phyloP scores from a whole-genome alignment of 192 early-diverging fungal species.

The Chytriomyces confervae region DNA sequence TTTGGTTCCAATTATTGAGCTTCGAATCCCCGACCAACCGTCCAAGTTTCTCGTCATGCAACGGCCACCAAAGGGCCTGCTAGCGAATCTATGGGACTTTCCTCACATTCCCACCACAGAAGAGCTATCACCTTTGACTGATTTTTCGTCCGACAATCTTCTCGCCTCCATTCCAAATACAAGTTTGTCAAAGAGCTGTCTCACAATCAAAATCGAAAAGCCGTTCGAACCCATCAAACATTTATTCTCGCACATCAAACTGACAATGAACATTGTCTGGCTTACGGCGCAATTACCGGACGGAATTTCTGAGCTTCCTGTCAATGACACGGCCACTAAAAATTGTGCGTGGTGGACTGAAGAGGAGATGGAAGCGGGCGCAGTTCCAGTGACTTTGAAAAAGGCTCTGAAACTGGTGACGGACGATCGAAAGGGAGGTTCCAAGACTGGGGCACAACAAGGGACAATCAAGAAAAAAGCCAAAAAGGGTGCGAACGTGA shows the following conservation, averaged over 20 bases:
- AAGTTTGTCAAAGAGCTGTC: no score
- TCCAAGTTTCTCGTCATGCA: constrained; percentile 62
- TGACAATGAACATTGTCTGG: constrained; percentile 42
- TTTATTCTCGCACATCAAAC: constrained; percentile 71
- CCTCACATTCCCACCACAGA: constrained; percentile 48
- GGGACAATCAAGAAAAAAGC: not conserved
- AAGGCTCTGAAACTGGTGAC: constrained; percentile 62
- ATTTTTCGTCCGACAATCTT: not conserved
- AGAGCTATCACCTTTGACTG: no score
- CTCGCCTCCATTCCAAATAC: constrained; percentile 29
- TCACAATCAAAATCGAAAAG: no score
- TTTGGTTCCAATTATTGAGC: constrained; percentile 62
- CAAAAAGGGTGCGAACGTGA: not conserved
- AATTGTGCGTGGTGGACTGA: constrained; percentile 48
- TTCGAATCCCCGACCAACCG: constrained; percentile 3
- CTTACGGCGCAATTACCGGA: no score
- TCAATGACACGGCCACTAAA: not conserved
- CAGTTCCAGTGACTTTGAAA: constrained; percentile 64
- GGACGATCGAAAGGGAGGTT: constrained; percentile 18
- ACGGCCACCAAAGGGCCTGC: constrained; percentile 61
- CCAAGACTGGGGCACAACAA: not conserved
- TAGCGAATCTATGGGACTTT: constrained; percentile 83
- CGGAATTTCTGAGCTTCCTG: no score
- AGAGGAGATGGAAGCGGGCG: constrained; percentile 51
- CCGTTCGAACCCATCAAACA: constrained; percentile 48